Evolutionary conservation across 2,329 filamentous ascomycete species (phyloP).

Genomic region (Beauveria brongniartii): DNA sequence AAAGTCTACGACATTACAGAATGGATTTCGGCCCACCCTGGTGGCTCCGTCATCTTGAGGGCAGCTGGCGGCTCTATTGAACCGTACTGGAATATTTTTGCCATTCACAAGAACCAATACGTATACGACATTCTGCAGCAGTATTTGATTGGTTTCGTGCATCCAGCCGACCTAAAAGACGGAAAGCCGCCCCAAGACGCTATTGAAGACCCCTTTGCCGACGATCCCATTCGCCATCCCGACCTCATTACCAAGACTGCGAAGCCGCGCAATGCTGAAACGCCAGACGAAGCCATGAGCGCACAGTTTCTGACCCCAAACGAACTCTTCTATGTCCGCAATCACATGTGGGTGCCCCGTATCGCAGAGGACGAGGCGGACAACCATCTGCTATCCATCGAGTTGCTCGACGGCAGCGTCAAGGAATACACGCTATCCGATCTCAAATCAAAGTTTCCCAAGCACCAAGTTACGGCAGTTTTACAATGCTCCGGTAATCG

Average conservation of each 20-base stretch:
- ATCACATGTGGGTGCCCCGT: constrained; percentile 56
- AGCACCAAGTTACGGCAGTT: constrained; percentile 44
- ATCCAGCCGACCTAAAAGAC: constrained; percentile 49
- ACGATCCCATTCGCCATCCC: constrained; percentile 44
- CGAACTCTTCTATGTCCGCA: constrained; percentile 50
- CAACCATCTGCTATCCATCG: constrained; percentile 41
- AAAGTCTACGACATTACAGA: constrained; percentile 65
- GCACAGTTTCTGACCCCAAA: constrained; percentile 46
- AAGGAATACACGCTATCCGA: constrained; percentile 46
- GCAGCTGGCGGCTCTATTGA: constrained; percentile 59
- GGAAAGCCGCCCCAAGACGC: constrained; percentile 43
- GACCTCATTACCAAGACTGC: constrained; percentile 42
- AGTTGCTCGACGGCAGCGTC: constrained; percentile 46
- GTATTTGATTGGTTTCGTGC: constrained; percentile 55
- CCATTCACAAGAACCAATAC: constrained; percentile 58
- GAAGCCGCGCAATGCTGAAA: constrained; percentile 55
- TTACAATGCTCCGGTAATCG: constrained; percentile 56
- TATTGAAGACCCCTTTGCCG: constrained; percentile 53
- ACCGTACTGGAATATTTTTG: constrained; percentile 63
- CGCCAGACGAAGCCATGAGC: constrained; percentile 40
- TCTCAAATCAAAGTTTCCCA: constrained; percentile 42
- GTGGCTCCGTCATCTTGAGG: constrained; percentile 58
- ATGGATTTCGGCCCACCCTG: constrained; percentile 57
- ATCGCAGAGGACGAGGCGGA: constrained; percentile 29
- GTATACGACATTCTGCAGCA: constrained; percentile 58